phyloP scores from a whole-genome alignment of 345 rosid species.

The Excoecaria cochinchinensis region DNA sequence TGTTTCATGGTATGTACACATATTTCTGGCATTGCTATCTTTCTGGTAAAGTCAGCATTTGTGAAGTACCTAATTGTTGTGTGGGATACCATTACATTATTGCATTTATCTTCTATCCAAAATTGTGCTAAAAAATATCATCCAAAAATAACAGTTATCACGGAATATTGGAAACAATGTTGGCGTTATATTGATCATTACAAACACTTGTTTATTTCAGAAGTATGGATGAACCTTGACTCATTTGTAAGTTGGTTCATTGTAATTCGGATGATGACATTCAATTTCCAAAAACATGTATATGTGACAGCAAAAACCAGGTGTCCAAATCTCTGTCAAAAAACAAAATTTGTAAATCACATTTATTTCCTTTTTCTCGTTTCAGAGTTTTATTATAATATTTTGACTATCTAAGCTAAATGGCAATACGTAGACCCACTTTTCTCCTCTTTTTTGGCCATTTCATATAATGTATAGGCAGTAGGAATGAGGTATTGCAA shows the following conservation, averaged over 20 bases:
- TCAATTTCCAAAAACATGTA: background rate
- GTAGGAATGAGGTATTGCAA: background rate
- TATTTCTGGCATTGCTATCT: background rate
- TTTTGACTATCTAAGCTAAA: background rate
- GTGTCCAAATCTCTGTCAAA: background rate
- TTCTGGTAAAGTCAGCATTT: background rate
- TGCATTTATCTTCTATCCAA: background rate
- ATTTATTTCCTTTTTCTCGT: background rate
- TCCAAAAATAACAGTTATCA: background rate
- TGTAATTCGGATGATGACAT: no score
- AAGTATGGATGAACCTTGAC: background rate
- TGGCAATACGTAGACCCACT: background rate
- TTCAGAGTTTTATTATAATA: background rate
- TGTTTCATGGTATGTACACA: slow-evolving; percentile 60
- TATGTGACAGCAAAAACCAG: background rate
- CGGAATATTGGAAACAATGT: background rate
- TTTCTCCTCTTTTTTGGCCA: background rate
- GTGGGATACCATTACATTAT: background rate
- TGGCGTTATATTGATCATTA: background rate
- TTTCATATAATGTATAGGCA: background rate
- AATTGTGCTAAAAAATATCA: background rate
- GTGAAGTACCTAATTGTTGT: background rate
- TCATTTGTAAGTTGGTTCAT: background rate
- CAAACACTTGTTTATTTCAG: background rate
- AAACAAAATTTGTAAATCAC: background rate